phyloP scores from a whole-genome alignment of 441 rosid genomes.

The Rhodomyrtus psidioides region DNA sequence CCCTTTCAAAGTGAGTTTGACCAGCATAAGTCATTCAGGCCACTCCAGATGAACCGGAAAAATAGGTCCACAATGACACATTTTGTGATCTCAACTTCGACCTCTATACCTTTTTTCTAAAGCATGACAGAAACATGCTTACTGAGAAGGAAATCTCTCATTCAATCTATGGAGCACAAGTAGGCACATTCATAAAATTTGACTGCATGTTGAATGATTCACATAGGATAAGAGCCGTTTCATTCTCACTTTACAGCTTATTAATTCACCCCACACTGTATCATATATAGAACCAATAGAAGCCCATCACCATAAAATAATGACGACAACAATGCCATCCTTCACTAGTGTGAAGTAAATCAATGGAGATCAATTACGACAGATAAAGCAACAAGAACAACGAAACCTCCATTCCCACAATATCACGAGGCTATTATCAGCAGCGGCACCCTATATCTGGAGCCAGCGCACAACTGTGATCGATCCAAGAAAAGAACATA shows the following conservation, averaged over 20 bases:
- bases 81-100: neutral
- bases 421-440: neutral
- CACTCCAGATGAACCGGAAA: neutral
- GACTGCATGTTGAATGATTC: neutral
- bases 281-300: neutral
- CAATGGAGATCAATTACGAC: neutral
- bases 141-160: neutral
- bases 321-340: neutral
- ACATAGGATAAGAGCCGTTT: neutral
- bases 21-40: neutral
- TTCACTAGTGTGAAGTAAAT: neutral
- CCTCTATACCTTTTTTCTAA: neutral
- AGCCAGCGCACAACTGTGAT: rapidly evolving
- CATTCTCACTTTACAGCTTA: neutral
- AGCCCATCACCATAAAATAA: neutral
- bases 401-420: neutral
- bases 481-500: neutral
- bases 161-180: neutral
- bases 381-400: neutral
- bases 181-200: neutral
- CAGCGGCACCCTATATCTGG: neutral
- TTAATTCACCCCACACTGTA: neutral
- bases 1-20: neutral
- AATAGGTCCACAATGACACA: neutral
- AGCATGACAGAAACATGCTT: neutral